phyloP scores from a whole-genome alignment of 352 stramenopile species.

The Pythium phragmitis region DNA sequence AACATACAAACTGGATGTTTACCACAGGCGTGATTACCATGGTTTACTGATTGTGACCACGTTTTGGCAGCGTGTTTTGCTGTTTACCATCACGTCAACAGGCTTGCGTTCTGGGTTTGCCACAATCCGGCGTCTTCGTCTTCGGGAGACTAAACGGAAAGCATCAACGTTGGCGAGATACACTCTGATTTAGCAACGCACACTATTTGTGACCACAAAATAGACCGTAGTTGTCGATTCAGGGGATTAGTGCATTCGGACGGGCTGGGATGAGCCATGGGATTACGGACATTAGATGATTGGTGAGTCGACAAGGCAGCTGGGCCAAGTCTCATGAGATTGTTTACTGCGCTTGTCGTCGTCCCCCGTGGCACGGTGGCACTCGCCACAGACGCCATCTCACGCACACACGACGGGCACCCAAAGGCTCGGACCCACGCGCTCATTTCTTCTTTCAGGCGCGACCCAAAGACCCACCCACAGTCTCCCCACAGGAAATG shows the following conservation, averaged over 20 bases:
- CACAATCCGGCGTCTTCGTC: conserved; percentile 1
- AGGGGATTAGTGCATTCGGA: conserved; percentile 6
- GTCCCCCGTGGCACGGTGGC: too few species aligned
- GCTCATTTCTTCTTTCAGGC: too few species aligned
- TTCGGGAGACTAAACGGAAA: conserved; percentile 15
- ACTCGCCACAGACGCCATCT: too few species aligned
- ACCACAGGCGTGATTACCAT: neutral
- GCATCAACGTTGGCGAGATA: conserved; percentile 6
- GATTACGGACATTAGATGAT: conserved; percentile 16
- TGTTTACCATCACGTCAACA: conserved; percentile 13
- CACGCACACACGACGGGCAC: too few species aligned
- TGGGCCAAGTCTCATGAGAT: neutral
- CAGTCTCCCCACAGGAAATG: conserved; percentile 3
- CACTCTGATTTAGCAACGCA: conserved; percentile 3
- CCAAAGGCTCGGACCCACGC: too few species aligned
- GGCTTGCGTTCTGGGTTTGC: conserved; percentile 8
- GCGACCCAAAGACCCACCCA: too few species aligned
- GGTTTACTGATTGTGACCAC: conserved; percentile 1
- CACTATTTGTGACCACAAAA: neutral
- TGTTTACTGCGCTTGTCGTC: conserved; percentile 12
- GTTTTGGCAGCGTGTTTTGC: neutral
- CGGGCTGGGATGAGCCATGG: neutral
- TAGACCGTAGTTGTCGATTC: neutral
- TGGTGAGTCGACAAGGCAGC: conserved; percentile 17
- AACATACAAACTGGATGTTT: too few species aligned